Conservation (phyloP, 257 asterid genomes). For the Osmanthus fragrans region DNA sequence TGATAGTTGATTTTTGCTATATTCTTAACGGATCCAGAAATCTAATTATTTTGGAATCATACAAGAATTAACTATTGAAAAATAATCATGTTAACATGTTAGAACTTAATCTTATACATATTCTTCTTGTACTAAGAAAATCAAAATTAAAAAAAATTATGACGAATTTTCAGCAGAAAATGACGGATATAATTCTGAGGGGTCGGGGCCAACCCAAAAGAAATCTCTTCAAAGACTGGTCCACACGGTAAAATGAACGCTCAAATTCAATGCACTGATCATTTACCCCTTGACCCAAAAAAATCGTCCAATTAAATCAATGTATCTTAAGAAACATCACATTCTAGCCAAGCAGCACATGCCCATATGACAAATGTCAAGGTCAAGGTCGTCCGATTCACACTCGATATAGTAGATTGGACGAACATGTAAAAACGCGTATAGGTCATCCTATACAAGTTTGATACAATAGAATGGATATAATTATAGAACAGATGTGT, state of each 20-base stretch:
- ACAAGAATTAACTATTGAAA: neutral
- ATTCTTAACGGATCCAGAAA: neutral
- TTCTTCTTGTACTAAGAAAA: neutral
- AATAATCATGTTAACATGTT: neutral
- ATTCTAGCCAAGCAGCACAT: neutral
- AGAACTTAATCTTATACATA: neutral
- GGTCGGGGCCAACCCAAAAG: neutral
- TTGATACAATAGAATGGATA: too few relatives aligned
- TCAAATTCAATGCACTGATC: neutral
- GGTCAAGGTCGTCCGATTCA: neutral
- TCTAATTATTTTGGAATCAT: neutral
- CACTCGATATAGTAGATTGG: neutral
- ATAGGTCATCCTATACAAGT: too few relatives aligned
- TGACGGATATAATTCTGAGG: neutral
- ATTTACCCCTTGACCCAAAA: neutral
- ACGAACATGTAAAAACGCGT: neutral
- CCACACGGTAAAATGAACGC: neutral
- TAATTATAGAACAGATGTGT: too few relatives aligned
- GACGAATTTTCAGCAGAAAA: neutral
- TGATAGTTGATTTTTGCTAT: neutral
- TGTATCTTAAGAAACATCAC: neutral
- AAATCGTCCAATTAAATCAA: neutral
- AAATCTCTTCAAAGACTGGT: neutral
- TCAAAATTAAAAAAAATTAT: neutral
- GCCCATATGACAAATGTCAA: neutral